Conservation (phyloP, 1,139 yeast species). For the Debaryomycetaceae sp. region DNA sequence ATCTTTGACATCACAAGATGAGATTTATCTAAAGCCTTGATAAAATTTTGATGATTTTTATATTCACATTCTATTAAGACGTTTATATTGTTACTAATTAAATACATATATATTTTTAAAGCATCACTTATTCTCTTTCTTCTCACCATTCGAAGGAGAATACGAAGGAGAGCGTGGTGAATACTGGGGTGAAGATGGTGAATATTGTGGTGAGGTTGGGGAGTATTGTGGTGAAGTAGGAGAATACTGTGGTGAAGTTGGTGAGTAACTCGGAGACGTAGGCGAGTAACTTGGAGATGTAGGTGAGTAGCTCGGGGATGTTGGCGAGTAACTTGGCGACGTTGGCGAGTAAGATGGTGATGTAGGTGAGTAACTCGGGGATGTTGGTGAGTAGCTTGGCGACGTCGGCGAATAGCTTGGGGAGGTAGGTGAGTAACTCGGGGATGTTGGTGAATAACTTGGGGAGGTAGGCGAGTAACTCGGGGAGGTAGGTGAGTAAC, state of each 20-base stretch:
- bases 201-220: conserved; percentile 55
- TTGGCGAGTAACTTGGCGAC: conserved; percentile 55
- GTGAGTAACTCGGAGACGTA: conserved; percentile 56
- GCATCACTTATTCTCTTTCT: conserved; percentile 1
- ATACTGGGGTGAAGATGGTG: conserved; percentile 54
- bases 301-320: conserved; percentile 41
- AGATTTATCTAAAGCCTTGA: neutral
- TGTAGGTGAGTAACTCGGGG: conserved; percentile 57
- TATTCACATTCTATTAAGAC: conserved; percentile 1
- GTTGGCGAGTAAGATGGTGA: conserved; percentile 65
- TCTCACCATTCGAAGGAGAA: conserved; percentile 16
- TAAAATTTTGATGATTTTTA: neutral
- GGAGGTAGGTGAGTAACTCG: conserved; percentile 67
- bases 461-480: conserved; percentile 74
- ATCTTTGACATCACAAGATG: neutral
- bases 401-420: conserved; percentile 77
- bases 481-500: conserved; percentile 71
- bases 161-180: conserved; percentile 50
- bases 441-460: conserved; percentile 65
- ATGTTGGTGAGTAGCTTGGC: conserved; percentile 53
- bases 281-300: conserved; percentile 62
- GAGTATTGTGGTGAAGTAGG: conserved; percentile 63
- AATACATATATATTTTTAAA: neutral
- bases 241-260: conserved; percentile 56
- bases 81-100: neutral